phyloP scores from a whole-genome alignment of 768 basidiomycete genomes.

The Tylopilus rubrobrunneus region DNA sequence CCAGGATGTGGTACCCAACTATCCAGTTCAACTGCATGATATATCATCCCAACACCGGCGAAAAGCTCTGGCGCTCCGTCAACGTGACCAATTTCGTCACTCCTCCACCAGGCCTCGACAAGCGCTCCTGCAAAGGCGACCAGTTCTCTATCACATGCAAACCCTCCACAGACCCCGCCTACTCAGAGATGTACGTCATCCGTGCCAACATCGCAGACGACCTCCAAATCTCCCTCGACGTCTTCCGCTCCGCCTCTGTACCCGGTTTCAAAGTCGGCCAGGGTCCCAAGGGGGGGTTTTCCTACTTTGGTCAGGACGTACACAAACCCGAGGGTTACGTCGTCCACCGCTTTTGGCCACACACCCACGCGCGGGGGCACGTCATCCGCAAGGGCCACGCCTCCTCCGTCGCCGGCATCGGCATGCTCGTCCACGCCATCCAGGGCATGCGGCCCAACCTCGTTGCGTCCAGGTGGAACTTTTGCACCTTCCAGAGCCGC shows the following conservation, averaged over 20 bases:
- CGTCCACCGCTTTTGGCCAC: slow-evolving; percentile 89
- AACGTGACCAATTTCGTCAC: slow-evolving; percentile 79
- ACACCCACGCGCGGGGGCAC: slow-evolving; percentile 57
- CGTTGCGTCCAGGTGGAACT: slow-evolving; percentile 93
- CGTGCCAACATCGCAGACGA: slow-evolving; percentile 75
- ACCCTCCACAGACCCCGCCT: slow-evolving; percentile 48
- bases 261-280: slow-evolving; percentile 92
- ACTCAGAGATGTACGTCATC: slow-evolving; percentile 76
- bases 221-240: slow-evolving; percentile 73
- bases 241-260: slow-evolving; percentile 62
- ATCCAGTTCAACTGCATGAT: slow-evolving; percentile 93
- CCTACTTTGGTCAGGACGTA: slow-evolving; percentile 75
- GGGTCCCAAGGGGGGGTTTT: slow-evolving; percentile 83
- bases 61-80: slow-evolving; percentile 80
- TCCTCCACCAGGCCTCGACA: slow-evolving; percentile 75
- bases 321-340: slow-evolving; percentile 79
- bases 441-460: slow-evolving; percentile 98
- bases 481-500: slow-evolving; percentile 82
- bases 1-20: slow-evolving; percentile 88
- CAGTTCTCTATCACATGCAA: slow-evolving; percentile 75
- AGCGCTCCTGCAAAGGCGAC: slow-evolving; percentile 82
- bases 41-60: slow-evolving; percentile 71
- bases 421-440: slow-evolving; percentile 93
- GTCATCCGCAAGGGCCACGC: slow-evolving; percentile 66
- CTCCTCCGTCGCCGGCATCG: slow-evolving; percentile 52